Evolutionary conservation across 2,329 filamentous ascomycete species (phyloP), one percentile per base, ranked within the genome.

Genomic region (Colletotrichum caudatum): DNA sequence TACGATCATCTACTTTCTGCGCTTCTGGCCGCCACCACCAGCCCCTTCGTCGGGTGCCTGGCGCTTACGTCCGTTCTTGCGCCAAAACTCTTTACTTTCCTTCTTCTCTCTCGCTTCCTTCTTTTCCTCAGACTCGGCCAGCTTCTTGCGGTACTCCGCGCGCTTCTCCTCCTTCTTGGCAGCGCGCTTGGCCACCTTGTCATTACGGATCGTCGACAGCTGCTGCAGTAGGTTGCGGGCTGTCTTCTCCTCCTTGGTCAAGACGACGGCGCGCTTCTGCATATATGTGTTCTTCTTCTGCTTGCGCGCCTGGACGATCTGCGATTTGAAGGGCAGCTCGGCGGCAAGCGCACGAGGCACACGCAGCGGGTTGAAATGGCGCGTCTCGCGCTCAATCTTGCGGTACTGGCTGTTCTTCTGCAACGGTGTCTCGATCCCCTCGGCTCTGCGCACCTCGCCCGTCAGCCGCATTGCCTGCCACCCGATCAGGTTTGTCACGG

Each of bases 391-490:
- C 82, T 91, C 90, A 50, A 93, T 85, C 69, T 85, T 81, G 74
- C 91, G 91, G 87, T 99, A 99, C 69, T 93, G 90, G 74, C 92
- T 95, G 85, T 99, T 95, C 81, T 92, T 93, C 76, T 91, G 88
- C 78, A 92, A 87, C 0, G 96, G 96, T 0, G 94, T 95, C 8
- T 91, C 83, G 57, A 98, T 85, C 73, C 87, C 88, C 80, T 94
- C 84, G 64, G 91, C 93, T 56, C 91, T 91, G 53, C 96, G 94
- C 75, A 99, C 93, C 83, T 97, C 90, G 70, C 96, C 96, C 0
- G 96, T 98, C 50, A 98, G 86, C 33, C 96, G 93, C 96, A 99
- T 99, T 66, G 92, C 91, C 78, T 92, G 89, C 96, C 96, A 98
- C 73, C 93, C 94, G 71, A 98, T 88, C 50, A 98, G 89, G 82